A percentile compares a stretch with the other conserved stretches of the same genome.
These are phyloP conservation scores for Reticulascus tulasneorum DNA, from an alignment of 2,329 filamentous ascomycete genomes.

Conservation along the genomic window DNA sequence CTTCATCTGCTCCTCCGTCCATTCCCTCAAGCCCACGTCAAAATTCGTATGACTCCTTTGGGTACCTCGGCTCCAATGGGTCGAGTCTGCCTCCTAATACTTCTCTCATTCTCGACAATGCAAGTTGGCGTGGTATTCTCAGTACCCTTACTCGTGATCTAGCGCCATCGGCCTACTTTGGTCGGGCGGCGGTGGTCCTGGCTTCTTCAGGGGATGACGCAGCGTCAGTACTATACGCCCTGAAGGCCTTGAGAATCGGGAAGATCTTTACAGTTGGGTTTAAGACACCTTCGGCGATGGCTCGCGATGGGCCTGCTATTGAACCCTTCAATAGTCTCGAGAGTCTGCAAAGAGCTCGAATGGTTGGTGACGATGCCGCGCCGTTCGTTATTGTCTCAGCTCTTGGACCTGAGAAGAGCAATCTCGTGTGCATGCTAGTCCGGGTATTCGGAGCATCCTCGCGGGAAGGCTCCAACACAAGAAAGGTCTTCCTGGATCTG, in stretches of 20 bases:
- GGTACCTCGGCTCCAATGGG: slow-evolving; percentile 13
- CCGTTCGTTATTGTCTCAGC: slow-evolving; percentile 82
- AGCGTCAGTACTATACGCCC: slow-evolving; percentile 72
- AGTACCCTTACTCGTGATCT: slow-evolving; percentile 78
- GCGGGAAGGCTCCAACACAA: slow-evolving; percentile 31
- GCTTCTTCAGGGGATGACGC: slow-evolving; percentile 72
- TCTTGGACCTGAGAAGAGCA: slow-evolving; percentile 71
- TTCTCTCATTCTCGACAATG: slow-evolving; percentile 72
- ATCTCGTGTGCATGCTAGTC: slow-evolving; percentile 72
- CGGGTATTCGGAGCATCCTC: slow-evolving; percentile 60
- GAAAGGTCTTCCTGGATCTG: slow-evolving; percentile 77
- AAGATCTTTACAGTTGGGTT: slow-evolving; percentile 85
- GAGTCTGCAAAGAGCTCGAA: slow-evolving; percentile 49
- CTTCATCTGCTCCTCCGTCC: slow-evolving; percentile 42
- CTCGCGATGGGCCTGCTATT: slow-evolving; percentile 60
- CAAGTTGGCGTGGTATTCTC: slow-evolving; percentile 80
- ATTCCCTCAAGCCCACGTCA: slow-evolving; percentile 44
- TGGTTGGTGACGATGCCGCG: slow-evolving; percentile 46
- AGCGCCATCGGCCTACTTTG: slow-evolving; percentile 75
- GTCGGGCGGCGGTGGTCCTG: slow-evolving; percentile 70
- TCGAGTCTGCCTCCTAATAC: slow-evolving; percentile 40
- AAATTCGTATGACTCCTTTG: slow-evolving; percentile 22
- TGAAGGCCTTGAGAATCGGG: slow-evolving; percentile 70
- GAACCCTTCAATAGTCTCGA: slow-evolving; percentile 78
- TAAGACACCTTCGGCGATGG: slow-evolving; percentile 58